Evolutionary conservation across 164 flowering plant genomes (phyloP).

Genomic region (Cinnamomum chago): DNA sequence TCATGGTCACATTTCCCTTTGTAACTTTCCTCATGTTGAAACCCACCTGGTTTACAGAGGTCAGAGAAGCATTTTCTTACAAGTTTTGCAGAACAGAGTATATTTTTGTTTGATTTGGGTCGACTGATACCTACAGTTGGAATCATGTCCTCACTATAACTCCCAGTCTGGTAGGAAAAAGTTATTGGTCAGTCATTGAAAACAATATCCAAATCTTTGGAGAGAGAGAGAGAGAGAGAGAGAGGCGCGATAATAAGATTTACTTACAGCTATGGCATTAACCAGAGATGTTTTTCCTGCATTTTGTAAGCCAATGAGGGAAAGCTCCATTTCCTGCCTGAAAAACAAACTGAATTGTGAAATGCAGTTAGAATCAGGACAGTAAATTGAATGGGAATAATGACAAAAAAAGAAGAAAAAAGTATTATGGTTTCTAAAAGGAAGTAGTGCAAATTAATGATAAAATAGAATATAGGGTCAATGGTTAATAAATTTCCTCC

Average conservation of each 20-base stretch:
- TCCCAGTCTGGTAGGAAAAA: conserved; percentile 61
- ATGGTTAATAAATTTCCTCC: no score
- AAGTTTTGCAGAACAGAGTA: background rate
- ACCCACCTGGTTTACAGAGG: conserved; percentile 54
- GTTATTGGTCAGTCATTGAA: background rate
- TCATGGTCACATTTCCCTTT: conserved; percentile 92
- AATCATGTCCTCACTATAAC: conserved; percentile 91
- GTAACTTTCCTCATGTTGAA: conserved; percentile 92
- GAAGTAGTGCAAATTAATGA: no score
- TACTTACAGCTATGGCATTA: conserved; percentile 81
- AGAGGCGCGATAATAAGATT: background rate
- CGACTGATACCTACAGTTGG: conserved; percentile 72
- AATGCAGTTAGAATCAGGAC: conserved; percentile 1
- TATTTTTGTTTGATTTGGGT: background rate
- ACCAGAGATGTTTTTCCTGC: conserved; percentile 96
- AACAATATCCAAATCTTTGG: background rate
- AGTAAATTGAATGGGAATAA: background rate
- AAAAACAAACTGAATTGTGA: conserved; percentile 61
- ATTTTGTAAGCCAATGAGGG: conserved; percentile 88
- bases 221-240: conserved; percentile 10
- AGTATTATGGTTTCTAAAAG: no score
- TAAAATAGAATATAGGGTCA: no score
- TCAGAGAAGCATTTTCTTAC: background rate
- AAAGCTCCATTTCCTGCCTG: conserved; percentile 97
- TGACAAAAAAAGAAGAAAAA: no score